Evolutionary conservation across 805 yeast genomes (phyloP).

Genomic region (Candida adriatica): DNA sequence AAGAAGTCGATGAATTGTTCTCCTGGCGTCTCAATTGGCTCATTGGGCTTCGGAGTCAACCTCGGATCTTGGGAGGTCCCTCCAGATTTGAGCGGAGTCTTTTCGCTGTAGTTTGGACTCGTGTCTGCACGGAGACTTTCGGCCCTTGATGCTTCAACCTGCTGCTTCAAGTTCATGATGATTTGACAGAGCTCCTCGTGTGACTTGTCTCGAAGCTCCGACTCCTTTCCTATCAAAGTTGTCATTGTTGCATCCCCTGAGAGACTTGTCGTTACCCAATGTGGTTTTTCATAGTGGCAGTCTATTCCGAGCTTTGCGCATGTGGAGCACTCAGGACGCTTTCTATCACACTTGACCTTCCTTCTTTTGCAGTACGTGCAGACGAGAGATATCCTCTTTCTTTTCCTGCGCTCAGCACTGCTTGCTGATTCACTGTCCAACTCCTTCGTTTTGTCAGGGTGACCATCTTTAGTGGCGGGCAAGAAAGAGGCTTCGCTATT

Average conservation of each 20-base stretch:
- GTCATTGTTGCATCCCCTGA: not conserved
- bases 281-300: slow-evolving; percentile 9
- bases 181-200: slow-evolving; percentile 3
- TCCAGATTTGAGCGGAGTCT: too few relatives aligned
- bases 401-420: slow-evolving; percentile 3
- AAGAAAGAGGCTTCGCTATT: too few relatives aligned
- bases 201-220: slow-evolving; percentile 1
- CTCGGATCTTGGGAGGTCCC: not conserved
- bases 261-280: slow-evolving; percentile 5
- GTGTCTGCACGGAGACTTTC: too few relatives aligned
- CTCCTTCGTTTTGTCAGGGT: too few relatives aligned
- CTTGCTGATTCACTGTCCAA: too few relatives aligned
- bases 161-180: slow-evolving; percentile 1
- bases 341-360: slow-evolving; percentile 21
- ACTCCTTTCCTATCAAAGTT: slow-evolving; percentile 2
- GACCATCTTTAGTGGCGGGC: too few relatives aligned
- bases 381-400: slow-evolving; percentile 29
- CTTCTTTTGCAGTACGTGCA: slow-evolving; percentile 28
- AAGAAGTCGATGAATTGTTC: slow-evolving; percentile 10
- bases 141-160: too few relatives aligned
- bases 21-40: not conserved
- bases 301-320: slow-evolving; percentile 20
- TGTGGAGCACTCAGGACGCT: slow-evolving; percentile 17
- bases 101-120: too few relatives aligned
- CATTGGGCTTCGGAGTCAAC: not conserved